Evolutionary conservation across 495 filamentous ascomycete genomes (phyloP), one percentile per base, ranked within the genome.

Genomic region (Thermochaetoides thermophila): DNA sequence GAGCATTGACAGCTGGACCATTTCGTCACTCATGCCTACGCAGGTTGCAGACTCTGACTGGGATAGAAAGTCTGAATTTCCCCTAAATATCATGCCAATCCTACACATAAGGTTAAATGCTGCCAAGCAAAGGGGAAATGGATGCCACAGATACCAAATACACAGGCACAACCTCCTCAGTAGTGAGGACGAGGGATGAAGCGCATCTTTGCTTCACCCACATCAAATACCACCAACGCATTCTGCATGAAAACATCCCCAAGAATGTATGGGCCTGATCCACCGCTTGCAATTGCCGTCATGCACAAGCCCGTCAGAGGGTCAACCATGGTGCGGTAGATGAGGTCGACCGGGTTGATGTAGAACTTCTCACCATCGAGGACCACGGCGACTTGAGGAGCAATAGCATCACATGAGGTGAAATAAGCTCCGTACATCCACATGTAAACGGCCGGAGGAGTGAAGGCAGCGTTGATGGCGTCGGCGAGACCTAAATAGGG

Each of bases 241-340:
- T 70, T 76, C 50, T 73, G 76, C 57, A 78, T 56, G 42, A 76
- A 81, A 1, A 60, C 60, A 39, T 71, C 68, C 1, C 76, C 76
- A 13, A 83, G 39, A 15, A 81, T 71, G 37, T 56, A 64, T 7
- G 58, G 52, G 19, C 62, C 63, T 5, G 47, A 48, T 0, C 55
- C 64, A 12, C 55, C 57, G 30, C 46, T 52, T 12, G 48, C 45
- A 31, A 71, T 59, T 7, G 57, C 56, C 0, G 63, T 59, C 38
- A 69, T 65, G 37, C 73, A 75, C 1, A 60, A 29, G 6, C 45
- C 53, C 0, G 54, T 59, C 42, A 49, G 42, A 28, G 45, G 56
- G 41, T 61, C 59, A 4, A 42, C 38, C 38, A 48, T 50, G 34
- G 43, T 60, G 24, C 38, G 40, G 18, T 57, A 46, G 16, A 79